Percentiles rank a stretch among this genome's conserved stretches.
Evolutionary conservation across 495 filamentous ascomycete species (phyloP).

Genomic region (Evansstolkia leycettana): DNA sequence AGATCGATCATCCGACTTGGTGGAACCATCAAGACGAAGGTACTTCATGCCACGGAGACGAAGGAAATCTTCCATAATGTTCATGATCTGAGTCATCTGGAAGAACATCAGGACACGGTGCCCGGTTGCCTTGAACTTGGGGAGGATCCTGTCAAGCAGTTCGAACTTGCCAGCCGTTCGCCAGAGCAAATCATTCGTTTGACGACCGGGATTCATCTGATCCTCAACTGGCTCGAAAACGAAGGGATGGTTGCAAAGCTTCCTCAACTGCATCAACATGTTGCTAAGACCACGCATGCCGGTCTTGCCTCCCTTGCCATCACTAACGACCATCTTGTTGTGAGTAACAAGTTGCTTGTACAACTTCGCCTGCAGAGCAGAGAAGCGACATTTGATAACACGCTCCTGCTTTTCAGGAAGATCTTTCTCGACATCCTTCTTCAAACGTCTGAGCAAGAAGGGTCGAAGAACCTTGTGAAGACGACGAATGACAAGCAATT

Average conservation of each 20-base stretch:
- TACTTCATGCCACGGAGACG: constrained; percentile 71
- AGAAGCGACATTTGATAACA: constrained; percentile 98
- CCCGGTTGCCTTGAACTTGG: constrained; percentile 78
- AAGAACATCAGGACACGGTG: constrained; percentile 99
- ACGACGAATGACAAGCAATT: constrained; percentile 94
- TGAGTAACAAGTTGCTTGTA: constrained; percentile 95
- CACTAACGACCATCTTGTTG: constrained; percentile 86
- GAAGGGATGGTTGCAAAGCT: constrained; percentile 98
- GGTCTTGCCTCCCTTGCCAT: constrained; percentile 92
- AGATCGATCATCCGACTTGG: constrained; percentile 94
- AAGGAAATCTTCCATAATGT: constrained; percentile 99
- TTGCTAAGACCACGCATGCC: constrained; percentile 93
- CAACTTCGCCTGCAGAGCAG: constrained; percentile 79
- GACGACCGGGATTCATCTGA: constrained; percentile 83
- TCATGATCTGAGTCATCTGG: constrained; percentile 99
- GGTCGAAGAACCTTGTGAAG: constrained; percentile 95
- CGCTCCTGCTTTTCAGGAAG: constrained; percentile 96
- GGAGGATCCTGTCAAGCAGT: constrained; percentile 79
- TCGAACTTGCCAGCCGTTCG: constrained; percentile 96
- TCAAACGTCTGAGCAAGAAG: constrained; percentile 94
- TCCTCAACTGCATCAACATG: constrained; percentile 99
- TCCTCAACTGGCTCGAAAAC: constrained; percentile 97
- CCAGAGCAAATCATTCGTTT: constrained; percentile 89
- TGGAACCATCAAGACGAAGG: constrained; percentile 87
- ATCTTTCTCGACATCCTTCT: constrained; percentile 99